These are phyloP conservation scores for Candida namnaoensis DNA, from an alignment of 805 yeast genomes.

Conservation along the genomic window DNA sequence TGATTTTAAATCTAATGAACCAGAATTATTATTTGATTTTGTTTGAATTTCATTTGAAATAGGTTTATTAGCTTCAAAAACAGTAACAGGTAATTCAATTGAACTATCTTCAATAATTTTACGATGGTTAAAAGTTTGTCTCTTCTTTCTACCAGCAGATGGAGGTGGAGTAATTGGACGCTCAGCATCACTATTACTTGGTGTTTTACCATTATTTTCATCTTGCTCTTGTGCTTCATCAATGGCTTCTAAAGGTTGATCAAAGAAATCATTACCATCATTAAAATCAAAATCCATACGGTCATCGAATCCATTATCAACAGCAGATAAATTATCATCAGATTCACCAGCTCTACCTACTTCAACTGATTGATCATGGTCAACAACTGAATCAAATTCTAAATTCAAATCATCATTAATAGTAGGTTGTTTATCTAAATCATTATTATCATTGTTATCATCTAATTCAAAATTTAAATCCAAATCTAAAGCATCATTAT, in stretches of 20 bases:
- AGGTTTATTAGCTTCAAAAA: conserved; percentile 8
- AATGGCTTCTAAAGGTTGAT: background rate
- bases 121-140: conserved; percentile 6
- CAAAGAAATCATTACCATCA: conserved; percentile 1
- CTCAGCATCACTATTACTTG: conserved; percentile 7
- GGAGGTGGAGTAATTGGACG: conserved; percentile 1
- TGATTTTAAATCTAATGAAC: conserved; percentile 3
- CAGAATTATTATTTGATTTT: background rate
- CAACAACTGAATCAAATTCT: conserved; percentile 3
- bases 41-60: background rate
- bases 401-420: conserved; percentile 18
- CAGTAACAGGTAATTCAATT: conserved; percentile 16
- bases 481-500: conserved; percentile 40
- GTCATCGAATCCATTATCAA: conserved; percentile 3
- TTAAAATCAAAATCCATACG: conserved; percentile 1
- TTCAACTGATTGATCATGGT: conserved; percentile 38
- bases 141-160: background rate
- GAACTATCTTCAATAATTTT: conserved; percentile 13
- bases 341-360: conserved; percentile 34
- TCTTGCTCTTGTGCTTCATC: background rate
- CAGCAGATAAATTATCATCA: conserved; percentile 8
- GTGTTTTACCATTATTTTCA: conserved; percentile 5
- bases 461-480: conserved; percentile 39
- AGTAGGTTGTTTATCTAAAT: background rate
- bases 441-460: conserved; percentile 14